Evolutionary conservation across 352 stramenopile species (phyloP).

Genomic region (Elongisporangium senticosum): DNA sequence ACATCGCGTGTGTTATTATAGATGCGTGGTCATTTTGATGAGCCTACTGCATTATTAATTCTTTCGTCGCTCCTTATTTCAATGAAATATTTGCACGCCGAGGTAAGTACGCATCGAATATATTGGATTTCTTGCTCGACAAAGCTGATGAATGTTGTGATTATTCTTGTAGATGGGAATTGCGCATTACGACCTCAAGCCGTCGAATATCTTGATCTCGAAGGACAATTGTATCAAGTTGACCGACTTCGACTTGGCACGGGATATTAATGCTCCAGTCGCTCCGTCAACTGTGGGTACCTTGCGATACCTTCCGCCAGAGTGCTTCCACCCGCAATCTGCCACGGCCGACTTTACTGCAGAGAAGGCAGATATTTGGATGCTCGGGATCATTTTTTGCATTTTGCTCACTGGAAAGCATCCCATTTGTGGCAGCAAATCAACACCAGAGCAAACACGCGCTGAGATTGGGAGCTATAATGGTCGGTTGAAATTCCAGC

Average conservation of each 20-base stretch:
- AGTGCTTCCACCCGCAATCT: conserved; percentile 60
- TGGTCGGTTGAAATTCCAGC: conserved; percentile 10
- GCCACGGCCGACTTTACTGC: conserved; percentile 56
- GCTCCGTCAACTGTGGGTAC: conserved; percentile 64
- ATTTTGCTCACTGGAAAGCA: conserved; percentile 78
- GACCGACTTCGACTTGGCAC: conserved; percentile 89
- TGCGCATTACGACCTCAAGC: conserved; percentile 94
- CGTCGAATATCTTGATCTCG: conserved; percentile 95
- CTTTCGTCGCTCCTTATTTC: conserved; percentile 59
- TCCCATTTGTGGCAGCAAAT: conserved; percentile 59
- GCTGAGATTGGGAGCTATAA: conserved; percentile 20
- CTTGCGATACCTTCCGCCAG: conserved; percentile 65
- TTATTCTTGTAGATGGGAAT: conserved; percentile 42
- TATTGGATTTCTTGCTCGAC: neutral
- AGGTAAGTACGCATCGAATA: conserved; percentile 26
- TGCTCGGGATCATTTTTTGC: conserved; percentile 73
- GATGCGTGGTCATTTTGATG: conserved; percentile 59
- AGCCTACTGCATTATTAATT: conserved; percentile 53
- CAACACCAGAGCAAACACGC: conserved; percentile 41
- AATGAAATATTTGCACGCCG: conserved; percentile 66
- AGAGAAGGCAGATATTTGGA: conserved; percentile 81
- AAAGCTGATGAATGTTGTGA: conserved; percentile 1
- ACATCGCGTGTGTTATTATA: conserved; percentile 5
- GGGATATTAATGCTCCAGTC: conserved; percentile 48
- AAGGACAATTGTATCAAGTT: conserved; percentile 82